Percentiles rank a stretch among this genome's conserved stretches.
phyloP scores from a whole-genome alignment of 2,329 filamentous ascomycete species.

The Stylonectria norvegica region DNA sequence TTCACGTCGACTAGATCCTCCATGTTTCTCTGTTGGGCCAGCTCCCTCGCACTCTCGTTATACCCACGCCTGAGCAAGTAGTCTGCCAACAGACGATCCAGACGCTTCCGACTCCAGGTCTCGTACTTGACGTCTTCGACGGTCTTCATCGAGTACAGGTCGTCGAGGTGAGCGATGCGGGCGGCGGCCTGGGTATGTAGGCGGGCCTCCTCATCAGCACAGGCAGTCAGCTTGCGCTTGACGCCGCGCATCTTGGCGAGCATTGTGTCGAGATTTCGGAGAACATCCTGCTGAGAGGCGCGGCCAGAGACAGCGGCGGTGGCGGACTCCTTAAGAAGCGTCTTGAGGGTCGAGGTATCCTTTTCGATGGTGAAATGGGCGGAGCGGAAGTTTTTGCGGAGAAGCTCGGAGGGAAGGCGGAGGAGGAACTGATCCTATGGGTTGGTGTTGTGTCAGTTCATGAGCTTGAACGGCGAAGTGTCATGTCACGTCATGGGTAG shows the following conservation, averaged over 20 bases:
- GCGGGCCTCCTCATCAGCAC: constrained; percentile 75
- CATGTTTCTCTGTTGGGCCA: constrained; percentile 74
- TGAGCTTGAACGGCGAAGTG: background rate
- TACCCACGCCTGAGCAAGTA: constrained; percentile 86
- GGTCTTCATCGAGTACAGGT: constrained; percentile 74
- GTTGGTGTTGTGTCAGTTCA: constrained; percentile 34
- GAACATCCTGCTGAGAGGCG: constrained; percentile 65
- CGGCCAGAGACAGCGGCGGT: constrained; percentile 63
- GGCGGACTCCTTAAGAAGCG: constrained; percentile 59
- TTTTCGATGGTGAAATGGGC: constrained; percentile 75
- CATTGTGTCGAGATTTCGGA: constrained; percentile 80
- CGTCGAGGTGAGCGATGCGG: constrained; percentile 74
- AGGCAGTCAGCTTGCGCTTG: constrained; percentile 77
- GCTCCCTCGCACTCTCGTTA: constrained; percentile 67
- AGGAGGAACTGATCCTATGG: constrained; percentile 85
- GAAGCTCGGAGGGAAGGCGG: constrained; percentile 86
- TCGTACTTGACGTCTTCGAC: constrained; percentile 94
- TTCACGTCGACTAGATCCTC: constrained; percentile 82
- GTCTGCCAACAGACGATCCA: constrained; percentile 87
- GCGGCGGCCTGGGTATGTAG: constrained; percentile 74
- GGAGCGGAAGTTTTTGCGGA: constrained; percentile 89
- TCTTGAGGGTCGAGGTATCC: constrained; percentile 61
- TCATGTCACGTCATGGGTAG: constrained; percentile 3
- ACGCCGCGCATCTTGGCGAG: constrained; percentile 78
- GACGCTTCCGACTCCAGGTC: constrained; percentile 74